A percentile compares a stretch with the other conserved stretches of the same genome.
phyloP scores from a whole-genome alignment of 305 asterid species.

The Fraxinus xanthoxyloides region DNA sequence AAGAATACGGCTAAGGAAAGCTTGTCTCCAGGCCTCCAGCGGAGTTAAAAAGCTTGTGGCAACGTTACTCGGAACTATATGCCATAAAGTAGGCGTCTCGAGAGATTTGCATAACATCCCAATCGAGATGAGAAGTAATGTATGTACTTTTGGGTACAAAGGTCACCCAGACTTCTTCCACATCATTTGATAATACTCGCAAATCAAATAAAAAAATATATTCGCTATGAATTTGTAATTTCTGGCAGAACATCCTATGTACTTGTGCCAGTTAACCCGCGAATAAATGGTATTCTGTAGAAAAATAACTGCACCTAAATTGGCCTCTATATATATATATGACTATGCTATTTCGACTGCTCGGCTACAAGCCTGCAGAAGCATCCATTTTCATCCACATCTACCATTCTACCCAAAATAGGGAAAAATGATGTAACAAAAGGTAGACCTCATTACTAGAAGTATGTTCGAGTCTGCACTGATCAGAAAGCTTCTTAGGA shows the following conservation, averaged over 20 bases:
- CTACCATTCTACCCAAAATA: neutral
- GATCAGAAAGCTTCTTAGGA: neutral
- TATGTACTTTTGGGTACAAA: neutral
- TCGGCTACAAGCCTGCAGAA: neutral
- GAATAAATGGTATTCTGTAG: neutral
- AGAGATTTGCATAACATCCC: neutral
- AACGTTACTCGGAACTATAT: neutral
- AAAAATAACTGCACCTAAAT: neutral
- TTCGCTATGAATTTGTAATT: neutral
- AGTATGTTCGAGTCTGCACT: neutral
- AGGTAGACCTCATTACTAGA: neutral
- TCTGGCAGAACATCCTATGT: neutral
- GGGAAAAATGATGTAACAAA: neutral
- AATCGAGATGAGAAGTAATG: neutral
- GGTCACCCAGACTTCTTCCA: neutral
- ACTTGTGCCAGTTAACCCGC: neutral
- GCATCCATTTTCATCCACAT: neutral
- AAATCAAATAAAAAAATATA: neutral
- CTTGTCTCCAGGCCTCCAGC: neutral
- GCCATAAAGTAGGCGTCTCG: neutral
- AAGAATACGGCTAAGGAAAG: conserved; percentile 13
- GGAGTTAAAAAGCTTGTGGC: neutral
- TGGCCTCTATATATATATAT: neutral
- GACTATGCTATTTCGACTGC: neutral
- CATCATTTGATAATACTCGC: neutral